A percentile compares a stretch with the other conserved stretches of the same genome.
Evolutionary conservation across 352 stramenopile genomes (phyloP).

Genomic region (Lagenidium giganteum): DNA sequence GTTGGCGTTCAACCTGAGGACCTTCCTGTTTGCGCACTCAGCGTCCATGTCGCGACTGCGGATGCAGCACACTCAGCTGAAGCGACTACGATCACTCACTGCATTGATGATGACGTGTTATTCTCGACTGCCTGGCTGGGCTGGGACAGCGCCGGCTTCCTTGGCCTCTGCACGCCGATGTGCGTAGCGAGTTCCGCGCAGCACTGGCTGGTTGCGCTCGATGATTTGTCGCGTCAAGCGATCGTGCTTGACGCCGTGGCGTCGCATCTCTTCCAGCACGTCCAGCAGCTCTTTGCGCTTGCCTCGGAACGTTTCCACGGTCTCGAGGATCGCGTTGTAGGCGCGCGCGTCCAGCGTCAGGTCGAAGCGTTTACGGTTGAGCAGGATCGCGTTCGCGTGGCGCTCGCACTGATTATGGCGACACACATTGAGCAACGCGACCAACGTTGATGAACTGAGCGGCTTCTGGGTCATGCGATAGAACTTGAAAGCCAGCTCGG

Average conservation of each 20-base stretch:
- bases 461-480: constrained; percentile 36
- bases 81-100: too few species aligned
- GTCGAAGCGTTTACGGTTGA: constrained; percentile 50
- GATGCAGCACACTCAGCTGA: too few species aligned
- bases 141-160: too few species aligned
- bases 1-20: too few species aligned
- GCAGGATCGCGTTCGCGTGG: constrained; percentile 42
- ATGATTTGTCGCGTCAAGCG: constrained; percentile 23
- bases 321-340: constrained; percentile 40
- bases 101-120: too few species aligned
- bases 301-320: constrained; percentile 29
- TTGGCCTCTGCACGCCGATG: too few species aligned
- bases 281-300: constrained; percentile 22
- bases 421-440: constrained; percentile 45
- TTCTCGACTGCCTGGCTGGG: too few species aligned
- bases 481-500: constrained; percentile 56
- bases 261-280: constrained; percentile 40
- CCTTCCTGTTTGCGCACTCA: too few species aligned
- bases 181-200: constrained; percentile 23
- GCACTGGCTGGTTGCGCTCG: constrained; percentile 26
- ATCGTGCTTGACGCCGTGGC: constrained; percentile 19
- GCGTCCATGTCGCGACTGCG: too few species aligned
- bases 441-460: constrained; percentile 35
- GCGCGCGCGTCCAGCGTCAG: constrained; percentile 29
- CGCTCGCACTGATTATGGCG: constrained; percentile 25